Percentiles rank a stretch among this genome's conserved stretches.
Conservation (phyloP, 169 alveolate genomes). For the Ichthyophthirius multifiliis region DNA sequence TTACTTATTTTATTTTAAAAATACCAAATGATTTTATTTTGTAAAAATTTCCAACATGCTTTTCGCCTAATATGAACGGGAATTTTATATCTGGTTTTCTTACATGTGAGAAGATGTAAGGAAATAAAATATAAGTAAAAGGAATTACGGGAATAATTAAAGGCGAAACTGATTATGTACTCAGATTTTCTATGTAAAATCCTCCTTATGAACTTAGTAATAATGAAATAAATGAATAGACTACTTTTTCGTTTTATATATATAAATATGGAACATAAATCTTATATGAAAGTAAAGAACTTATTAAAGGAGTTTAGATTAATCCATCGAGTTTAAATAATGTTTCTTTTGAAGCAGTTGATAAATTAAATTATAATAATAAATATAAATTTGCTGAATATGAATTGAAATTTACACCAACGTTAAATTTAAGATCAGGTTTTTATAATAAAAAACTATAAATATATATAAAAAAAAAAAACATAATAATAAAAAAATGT, state of each 20-base stretch:
- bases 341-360: conserved; percentile 10
- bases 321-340: conserved; percentile 13
- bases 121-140: conserved; percentile 9
- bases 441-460: no score
- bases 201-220: conserved; percentile 18
- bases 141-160: conserved; percentile 17
- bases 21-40: conserved; percentile 13
- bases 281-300: conserved; percentile 13
- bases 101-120: background rate
- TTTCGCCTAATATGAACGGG: conserved; percentile 18
- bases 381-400: conserved; percentile 22
- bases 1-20: conserved; percentile 1
- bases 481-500: no score
- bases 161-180: conserved; percentile 4
- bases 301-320: conserved; percentile 15
- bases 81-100: conserved; percentile 2
- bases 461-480: no score
- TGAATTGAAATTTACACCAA: conserved; percentile 24
- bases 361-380: background rate
- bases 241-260: background rate
- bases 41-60: conserved; percentile 20
- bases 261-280: conserved; percentile 24
- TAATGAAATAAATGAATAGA: background rate
- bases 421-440: no score
- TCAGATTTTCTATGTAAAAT: conserved; percentile 33